A percentile compares a stretch with the other conserved stretches of the same genome.
These are phyloP conservation scores for Picea mariana DNA, from an alignment of 83 land plant species.

Conservation along the genomic window DNA sequence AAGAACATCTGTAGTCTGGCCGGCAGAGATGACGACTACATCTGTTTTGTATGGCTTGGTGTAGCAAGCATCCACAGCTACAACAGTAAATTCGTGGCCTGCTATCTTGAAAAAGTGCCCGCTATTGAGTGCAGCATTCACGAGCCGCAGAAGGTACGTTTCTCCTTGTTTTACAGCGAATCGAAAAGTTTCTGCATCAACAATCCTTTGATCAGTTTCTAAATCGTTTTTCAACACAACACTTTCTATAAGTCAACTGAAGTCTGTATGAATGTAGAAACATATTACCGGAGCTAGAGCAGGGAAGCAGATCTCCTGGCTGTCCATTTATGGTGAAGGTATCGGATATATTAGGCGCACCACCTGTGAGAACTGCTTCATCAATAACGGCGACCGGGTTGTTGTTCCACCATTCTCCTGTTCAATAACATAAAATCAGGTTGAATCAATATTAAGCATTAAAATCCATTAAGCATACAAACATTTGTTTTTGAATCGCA, in stretches of 20 bases:
- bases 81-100: conserved; percentile 14
- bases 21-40: conserved; percentile 18
- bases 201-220: background rate
- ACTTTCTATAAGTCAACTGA: background rate
- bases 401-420: conserved; percentile 28
- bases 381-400: background rate
- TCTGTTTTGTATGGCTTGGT: conserved; percentile 22
- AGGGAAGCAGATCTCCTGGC: conserved; percentile 15
- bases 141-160: conserved; percentile 9
- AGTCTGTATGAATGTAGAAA: background rate
- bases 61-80: conserved; percentile 9
- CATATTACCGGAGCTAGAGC: background rate
- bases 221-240: background rate
- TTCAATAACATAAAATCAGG: background rate
- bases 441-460: too few species aligned
- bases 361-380: conserved; percentile 1
- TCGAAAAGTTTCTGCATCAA: background rate
- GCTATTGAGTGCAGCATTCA: conserved; percentile 22
- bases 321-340: conserved; percentile 24
- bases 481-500: background rate
- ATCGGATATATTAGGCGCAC: conserved; percentile 11
- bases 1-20: conserved; percentile 28
- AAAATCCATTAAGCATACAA: too few species aligned
- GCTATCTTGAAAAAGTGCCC: conserved; percentile 22
- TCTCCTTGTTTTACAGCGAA: background rate